Evolutionary conservation across 805 yeast genomes (phyloP), one percentile per base, ranked within the genome.

Genomic region (Ogataea salicorniae): DNA sequence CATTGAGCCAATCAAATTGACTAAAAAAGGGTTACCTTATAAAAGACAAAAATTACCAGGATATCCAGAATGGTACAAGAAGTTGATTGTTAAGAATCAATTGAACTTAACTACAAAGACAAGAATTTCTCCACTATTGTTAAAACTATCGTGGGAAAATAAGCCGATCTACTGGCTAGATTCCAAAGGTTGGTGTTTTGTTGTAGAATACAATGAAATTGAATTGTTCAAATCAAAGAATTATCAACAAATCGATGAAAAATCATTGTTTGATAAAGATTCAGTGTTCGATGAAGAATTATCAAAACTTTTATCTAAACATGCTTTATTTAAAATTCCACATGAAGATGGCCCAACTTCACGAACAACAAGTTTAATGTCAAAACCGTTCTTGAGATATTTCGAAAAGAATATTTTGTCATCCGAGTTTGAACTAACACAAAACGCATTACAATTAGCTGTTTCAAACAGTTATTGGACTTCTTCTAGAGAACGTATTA

Each of bases 31-130:
- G 2, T 68, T 67, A 4, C 87, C 88, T 1, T 75, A 70, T 22
- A 86, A 87, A 46, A 80, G 77, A 23, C 96, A 88, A 63, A 89
- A 79, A 56, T 61, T 88, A 41, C 95, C 96, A 0, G 98, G 97
- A 0, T 88, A 75, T 57, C 99, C 99, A 0, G 84, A 84, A 54
- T 94, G 99, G 99, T 95, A 87, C 64, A 78, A 85, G 50, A 81
- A 80, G 23, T 59, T 79, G 35, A 68, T 72, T 51, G 72, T 69
- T 39, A 64, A 70, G 18, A 59, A 56, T 14, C 52, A 57, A 22
- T 52, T 88, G 58, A 78, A 73, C 35, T 66, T 94, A 14, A 80
- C 94, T 0, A 78, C 87, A 1, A 76, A 88, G 46, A 75, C 96
- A 0, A 72, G 98, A 54, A 69, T 81, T 4, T 79, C 96, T 0